Evolutionary conservation across 1,284 basidiomycete genomes (phyloP).

Genomic region (Boletellus deceptivus): DNA sequence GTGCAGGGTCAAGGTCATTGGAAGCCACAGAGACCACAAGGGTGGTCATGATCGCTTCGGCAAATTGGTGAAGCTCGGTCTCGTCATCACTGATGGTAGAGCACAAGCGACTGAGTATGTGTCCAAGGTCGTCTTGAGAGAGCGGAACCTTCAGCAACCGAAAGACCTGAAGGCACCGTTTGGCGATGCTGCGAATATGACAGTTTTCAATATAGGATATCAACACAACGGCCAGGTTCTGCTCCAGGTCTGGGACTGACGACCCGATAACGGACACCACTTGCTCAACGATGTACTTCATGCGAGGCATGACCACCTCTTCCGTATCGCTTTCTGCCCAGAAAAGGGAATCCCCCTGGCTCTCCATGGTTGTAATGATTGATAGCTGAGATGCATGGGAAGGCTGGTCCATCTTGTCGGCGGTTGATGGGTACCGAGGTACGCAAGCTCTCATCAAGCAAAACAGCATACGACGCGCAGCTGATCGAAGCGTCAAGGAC

Average conservation of each 20-base stretch:
- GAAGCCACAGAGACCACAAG: conserved; percentile 67
- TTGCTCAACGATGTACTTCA: conserved; percentile 66
- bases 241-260: conserved; percentile 63
- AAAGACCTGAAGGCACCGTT: conserved; percentile 89
- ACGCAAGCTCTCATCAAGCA: conserved; percentile 80
- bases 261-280: conserved; percentile 72
- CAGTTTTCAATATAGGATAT: conserved; percentile 86
- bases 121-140: conserved; percentile 72
- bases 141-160: conserved; percentile 78
- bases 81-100: conserved; percentile 81
- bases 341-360: conserved; percentile 55
- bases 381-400: conserved; percentile 49
- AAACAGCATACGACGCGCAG: conserved; percentile 75
- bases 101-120: conserved; percentile 80
- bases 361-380: conserved; percentile 56
- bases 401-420: conserved; percentile 51
- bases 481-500: conserved; percentile 63
- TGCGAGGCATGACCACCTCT: conserved; percentile 56
- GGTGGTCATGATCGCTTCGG: conserved; percentile 80
- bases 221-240: conserved; percentile 81
- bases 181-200: conserved; percentile 83
- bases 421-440: conserved; percentile 65
- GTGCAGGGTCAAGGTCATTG: conserved; percentile 54
- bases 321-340: conserved; percentile 74
- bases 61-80: conserved; percentile 73